phyloP scores from a whole-genome alignment of 306 rosid genomes.

The Senna siamea region DNA sequence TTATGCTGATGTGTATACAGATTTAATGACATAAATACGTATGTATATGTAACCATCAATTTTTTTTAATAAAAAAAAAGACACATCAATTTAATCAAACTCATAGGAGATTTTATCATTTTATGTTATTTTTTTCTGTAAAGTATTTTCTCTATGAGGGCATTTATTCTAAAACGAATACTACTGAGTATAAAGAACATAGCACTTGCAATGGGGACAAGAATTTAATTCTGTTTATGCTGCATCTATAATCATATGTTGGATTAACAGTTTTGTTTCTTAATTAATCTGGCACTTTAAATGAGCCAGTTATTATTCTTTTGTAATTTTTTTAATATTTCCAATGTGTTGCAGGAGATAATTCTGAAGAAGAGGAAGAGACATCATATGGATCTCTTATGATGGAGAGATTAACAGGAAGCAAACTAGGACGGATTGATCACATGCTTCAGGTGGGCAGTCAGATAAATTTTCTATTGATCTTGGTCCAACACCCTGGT shows the following conservation, averaged over 20 bases:
- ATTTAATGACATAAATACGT: background rate
- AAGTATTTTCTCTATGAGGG: background rate
- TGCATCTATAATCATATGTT: slow-evolving; percentile 6
- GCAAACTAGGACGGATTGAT: slow-evolving; percentile 79
- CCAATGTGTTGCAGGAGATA: slow-evolving; percentile 49
- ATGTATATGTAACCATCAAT: background rate
- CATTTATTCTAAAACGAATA: slow-evolving; percentile 20
- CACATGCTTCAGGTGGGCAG: slow-evolving; percentile 85
- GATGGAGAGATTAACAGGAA: slow-evolving; percentile 88
- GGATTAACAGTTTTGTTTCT: slow-evolving; percentile 22
- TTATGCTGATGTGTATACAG: background rate
- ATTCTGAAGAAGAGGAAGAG: slow-evolving; percentile 64
- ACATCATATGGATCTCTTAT: slow-evolving; percentile 79
- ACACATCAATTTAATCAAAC: background rate
- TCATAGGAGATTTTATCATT: background rate
- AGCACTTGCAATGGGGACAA: slow-evolving; percentile 19
- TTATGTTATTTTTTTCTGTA: background rate
- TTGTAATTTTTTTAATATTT: slow-evolving; percentile 21
- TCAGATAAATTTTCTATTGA: slow-evolving; percentile 27
- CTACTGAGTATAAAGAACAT: background rate
- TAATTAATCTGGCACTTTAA: slow-evolving; percentile 23
- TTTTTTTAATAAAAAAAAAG: too few species aligned
- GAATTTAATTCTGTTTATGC: slow-evolving; percentile 33
- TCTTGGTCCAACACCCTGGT: slow-evolving; percentile 20
- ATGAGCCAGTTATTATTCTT: slow-evolving; percentile 25